A percentile compares a stretch with the other conserved stretches of the same genome.
Evolutionary conservation across 192 early-diverging fungal genomes (phyloP).

Genomic region (Umbelopsis sp.): DNA sequence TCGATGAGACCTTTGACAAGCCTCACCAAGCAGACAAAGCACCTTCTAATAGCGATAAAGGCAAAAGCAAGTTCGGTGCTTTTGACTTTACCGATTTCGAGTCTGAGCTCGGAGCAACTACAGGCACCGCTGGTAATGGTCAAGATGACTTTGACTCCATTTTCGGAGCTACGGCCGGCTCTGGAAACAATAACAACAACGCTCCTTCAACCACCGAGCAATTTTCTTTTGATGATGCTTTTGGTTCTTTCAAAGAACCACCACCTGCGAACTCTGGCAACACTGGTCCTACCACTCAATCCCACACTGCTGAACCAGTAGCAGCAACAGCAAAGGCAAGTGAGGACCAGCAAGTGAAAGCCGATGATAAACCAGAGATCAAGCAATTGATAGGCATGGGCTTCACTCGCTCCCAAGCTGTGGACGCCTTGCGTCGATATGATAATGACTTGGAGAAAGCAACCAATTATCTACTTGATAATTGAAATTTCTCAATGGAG

Average conservation of each 20-base stretch:
- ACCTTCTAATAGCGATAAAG: background rate
- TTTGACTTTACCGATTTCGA: slow-evolving; percentile 28
- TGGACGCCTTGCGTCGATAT: slow-evolving; percentile 68
- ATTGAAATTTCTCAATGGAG: slow-evolving; percentile 2
- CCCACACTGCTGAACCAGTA: background rate
- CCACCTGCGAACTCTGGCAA: background rate
- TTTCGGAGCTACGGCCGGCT: background rate
- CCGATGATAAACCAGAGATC: slow-evolving; percentile 35
- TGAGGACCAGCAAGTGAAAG: background rate
- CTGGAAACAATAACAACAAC: background rate
- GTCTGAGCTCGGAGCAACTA: background rate
- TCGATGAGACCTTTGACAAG: slow-evolving; percentile 12
- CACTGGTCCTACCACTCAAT: background rate
- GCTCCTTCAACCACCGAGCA: background rate
- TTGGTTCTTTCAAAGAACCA: slow-evolving; percentile 3
- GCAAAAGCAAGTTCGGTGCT: slow-evolving; percentile 8
- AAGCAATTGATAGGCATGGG: slow-evolving; percentile 66
- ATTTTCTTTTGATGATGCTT: slow-evolving; percentile 22
- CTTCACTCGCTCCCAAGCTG: slow-evolving; percentile 67
- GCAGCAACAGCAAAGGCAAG: background rate
- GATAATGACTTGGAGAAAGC: slow-evolving; percentile 73
- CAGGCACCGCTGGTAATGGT: background rate
- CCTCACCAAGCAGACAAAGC: background rate
- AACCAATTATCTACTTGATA: slow-evolving; percentile 72
- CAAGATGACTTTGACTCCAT: slow-evolving; percentile 22